Conservation (phyloP, 805 yeast species). For the Limtongia smithiae region DNA sequence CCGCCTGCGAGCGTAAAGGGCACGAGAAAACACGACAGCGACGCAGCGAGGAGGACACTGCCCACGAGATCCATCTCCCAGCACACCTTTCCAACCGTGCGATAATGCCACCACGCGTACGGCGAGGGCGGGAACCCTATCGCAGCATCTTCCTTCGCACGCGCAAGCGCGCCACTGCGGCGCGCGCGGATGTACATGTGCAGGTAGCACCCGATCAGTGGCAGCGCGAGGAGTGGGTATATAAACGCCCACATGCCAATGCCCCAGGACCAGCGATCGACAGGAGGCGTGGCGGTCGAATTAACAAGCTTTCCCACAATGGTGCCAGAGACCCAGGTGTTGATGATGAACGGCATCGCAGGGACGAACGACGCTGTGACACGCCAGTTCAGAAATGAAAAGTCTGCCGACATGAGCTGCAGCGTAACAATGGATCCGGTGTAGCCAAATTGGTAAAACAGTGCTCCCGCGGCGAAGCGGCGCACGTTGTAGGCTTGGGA, state of each 20-base stretch:
- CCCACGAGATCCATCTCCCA: conserved; percentile 70
- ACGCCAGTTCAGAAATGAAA: conserved; percentile 69
- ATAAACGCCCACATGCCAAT: conserved; percentile 79
- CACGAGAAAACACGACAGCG: conserved; percentile 61
- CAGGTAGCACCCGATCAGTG: conserved; percentile 50
- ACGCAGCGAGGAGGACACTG: conserved; percentile 50
- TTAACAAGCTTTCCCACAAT: conserved; percentile 37
- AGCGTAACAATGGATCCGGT: conserved; percentile 59
- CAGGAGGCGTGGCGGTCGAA: conserved; percentile 10
- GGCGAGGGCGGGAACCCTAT: conserved; percentile 36
- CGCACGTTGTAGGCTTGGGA: conserved; percentile 57
- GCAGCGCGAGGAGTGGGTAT: conserved; percentile 63
- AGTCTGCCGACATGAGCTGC: conserved; percentile 60
- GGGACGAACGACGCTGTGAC: conserved; percentile 61
- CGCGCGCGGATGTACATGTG: conserved; percentile 57
- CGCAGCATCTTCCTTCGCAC: conserved; percentile 4
- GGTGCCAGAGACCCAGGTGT: conserved; percentile 73
- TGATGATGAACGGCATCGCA: conserved; percentile 68
- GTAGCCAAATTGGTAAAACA: conserved; percentile 54
- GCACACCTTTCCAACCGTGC: conserved; percentile 37
- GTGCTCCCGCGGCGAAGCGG: conserved; percentile 62
- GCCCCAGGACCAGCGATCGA: conserved; percentile 63
- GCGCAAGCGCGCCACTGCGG: conserved; percentile 50
- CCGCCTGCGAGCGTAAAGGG: conserved; percentile 81
- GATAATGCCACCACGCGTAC: conserved; percentile 16